Evolutionary conservation across 2,329 filamentous ascomycete species (phyloP).

Genomic region (Ambrosiella xylebori): DNA sequence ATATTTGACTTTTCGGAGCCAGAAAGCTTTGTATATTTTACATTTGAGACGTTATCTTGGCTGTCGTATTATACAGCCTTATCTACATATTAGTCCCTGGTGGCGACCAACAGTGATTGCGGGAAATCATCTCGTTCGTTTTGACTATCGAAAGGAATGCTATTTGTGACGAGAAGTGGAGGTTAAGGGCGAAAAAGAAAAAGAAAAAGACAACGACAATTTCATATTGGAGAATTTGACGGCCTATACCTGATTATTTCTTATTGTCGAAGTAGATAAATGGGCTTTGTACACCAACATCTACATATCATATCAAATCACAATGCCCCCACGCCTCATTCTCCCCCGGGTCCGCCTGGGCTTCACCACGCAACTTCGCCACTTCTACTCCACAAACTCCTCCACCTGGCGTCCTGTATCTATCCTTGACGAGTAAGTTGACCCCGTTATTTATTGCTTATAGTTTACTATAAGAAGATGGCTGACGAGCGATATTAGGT

Average conservation of each 20-base stretch:
- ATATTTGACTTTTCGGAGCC: no score
- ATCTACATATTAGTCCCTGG: background rate
- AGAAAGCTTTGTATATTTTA: background rate
- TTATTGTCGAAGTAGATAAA: no score
- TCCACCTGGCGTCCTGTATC: constrained; percentile 45
- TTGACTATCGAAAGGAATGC: background rate
- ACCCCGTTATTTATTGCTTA: background rate
- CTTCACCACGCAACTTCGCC: background rate
- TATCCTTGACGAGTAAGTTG: constrained; percentile 44
- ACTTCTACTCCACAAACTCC: constrained; percentile 15
- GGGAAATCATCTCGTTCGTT: background rate
- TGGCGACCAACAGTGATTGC: background rate
- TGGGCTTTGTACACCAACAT: no score
- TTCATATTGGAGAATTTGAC: no score
- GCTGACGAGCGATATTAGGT: constrained; percentile 35
- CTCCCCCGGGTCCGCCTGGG: no score
- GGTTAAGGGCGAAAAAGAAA: no score
- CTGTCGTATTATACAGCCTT: background rate
- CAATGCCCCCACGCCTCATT: no score
- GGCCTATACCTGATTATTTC: no score
- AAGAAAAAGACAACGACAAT: no score
- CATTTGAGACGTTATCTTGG: background rate
- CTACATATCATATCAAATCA: no score
- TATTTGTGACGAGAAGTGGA: no score
- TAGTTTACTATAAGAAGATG: constrained; percentile 7